Conservation (phyloP, 495 filamentous ascomycete genomes). For the Darksidea phi region DNA sequence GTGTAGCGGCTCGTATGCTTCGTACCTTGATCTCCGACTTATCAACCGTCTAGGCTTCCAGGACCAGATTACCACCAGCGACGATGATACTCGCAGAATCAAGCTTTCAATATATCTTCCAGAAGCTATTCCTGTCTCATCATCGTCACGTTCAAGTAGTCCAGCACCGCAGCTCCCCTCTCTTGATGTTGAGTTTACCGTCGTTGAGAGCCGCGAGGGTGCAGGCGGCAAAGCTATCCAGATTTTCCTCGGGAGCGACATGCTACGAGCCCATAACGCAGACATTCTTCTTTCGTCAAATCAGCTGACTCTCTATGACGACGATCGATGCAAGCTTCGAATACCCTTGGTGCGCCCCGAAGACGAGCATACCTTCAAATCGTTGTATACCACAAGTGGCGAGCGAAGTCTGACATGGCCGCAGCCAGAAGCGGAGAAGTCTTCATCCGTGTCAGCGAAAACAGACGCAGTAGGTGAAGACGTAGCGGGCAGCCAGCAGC, state of each 20-base stretch:
- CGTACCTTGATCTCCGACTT: constrained; percentile 69
- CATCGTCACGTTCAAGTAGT: constrained; percentile 69
- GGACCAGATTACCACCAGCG: constrained; percentile 61
- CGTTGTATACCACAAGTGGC: constrained; percentile 60
- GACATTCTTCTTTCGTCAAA: constrained; percentile 93
- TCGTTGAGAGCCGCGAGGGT: constrained; percentile 55
- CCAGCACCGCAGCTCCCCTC: constrained; percentile 77
- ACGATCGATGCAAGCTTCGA: constrained; percentile 82
- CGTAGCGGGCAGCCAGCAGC: neutral
- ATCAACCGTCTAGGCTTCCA: constrained; percentile 69
- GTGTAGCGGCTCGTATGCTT: constrained; percentile 88
- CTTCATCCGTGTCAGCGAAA: neutral
- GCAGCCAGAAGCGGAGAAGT: neutral
- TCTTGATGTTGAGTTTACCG: constrained; percentile 72
- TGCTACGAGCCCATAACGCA: constrained; percentile 80
- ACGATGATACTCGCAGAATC: constrained; percentile 63
- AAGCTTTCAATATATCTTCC: constrained; percentile 82
- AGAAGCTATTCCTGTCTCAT: constrained; percentile 78
- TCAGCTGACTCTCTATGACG: constrained; percentile 78
- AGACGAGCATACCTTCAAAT: constrained; percentile 75
- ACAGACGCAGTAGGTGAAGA: neutral
- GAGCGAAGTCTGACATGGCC: neutral
- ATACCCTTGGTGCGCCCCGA: constrained; percentile 94
- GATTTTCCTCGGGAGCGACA: constrained; percentile 83
- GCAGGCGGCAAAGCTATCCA: constrained; percentile 60